phyloP scores from a whole-genome alignment of 2,329 filamentous ascomycete genomes.

The Fusarium sp. region DNA sequence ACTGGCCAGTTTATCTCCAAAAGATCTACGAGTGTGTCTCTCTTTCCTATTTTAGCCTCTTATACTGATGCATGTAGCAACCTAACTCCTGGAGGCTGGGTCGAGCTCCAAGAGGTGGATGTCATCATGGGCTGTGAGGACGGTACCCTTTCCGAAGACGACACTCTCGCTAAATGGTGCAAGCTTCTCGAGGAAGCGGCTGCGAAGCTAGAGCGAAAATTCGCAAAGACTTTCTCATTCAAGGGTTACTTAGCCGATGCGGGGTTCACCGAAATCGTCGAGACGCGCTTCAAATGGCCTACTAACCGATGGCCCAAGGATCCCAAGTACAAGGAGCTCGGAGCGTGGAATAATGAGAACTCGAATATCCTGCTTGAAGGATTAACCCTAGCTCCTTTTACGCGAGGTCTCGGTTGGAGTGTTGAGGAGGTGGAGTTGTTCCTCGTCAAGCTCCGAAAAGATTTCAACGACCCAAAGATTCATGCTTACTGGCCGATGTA shows the following conservation, averaged over 20 bases:
- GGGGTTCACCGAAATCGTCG: slow-evolving; percentile 62
- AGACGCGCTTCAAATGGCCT: slow-evolving; percentile 60
- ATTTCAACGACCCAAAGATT: slow-evolving; percentile 39
- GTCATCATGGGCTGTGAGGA: slow-evolving; percentile 21
- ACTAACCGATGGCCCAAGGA: slow-evolving; percentile 62
- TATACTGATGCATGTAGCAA: slow-evolving; percentile 36
- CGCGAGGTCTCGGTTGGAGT: slow-evolving; percentile 42
- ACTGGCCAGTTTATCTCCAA: slow-evolving; percentile 21
- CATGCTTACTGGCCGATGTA: slow-evolving; percentile 46
- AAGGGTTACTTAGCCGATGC: slow-evolving; percentile 55
- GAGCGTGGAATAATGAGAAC: slow-evolving; percentile 35
- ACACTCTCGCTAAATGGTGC: slow-evolving; percentile 35
- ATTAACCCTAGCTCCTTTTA: slow-evolving; percentile 44
- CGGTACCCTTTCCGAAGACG: slow-evolving; percentile 20
- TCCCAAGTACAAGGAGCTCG: slow-evolving; percentile 60
- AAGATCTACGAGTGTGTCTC: background rate
- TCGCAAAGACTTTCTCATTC: slow-evolving; percentile 33
- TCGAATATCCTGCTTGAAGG: slow-evolving; percentile 38
- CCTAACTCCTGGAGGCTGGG: slow-evolving; percentile 38
- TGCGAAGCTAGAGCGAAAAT: slow-evolving; percentile 42
- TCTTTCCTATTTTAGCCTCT: background rate
- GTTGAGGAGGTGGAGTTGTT: slow-evolving; percentile 41
- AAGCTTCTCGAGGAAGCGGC: slow-evolving; percentile 42
- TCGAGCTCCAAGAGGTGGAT: slow-evolving; percentile 33
- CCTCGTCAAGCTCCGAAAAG: slow-evolving; percentile 39